Base-by-base conservation (phyloP, 805 yeast species). In the Kazachstania bromeliacearum region DNA sequence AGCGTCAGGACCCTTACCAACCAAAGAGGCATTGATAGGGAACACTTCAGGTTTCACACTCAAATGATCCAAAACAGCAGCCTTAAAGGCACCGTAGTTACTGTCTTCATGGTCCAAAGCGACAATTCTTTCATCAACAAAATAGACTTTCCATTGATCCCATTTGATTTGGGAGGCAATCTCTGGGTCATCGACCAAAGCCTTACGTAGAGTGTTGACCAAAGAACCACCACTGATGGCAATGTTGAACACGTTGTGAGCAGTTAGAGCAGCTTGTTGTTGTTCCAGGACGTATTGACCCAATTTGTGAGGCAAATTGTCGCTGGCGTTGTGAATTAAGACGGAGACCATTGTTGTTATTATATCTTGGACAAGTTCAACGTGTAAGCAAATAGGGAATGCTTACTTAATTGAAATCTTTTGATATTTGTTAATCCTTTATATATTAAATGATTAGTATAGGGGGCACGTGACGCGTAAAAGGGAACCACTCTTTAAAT, bases 211-310 rank as follows among this genome's bases (percentile, higher is more conserved):
- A 2, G 78, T 85, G 47, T 80, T 78, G 20, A 88, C 85, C 48
- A 87, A 68, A 7, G 95, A 84, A 2, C 97, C 97, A 28, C 97
- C 97, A 40, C 92, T 79, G 33, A 88, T 71, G 9, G 95, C 96
- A 41, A 88, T 67, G 45, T 72, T 74, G 63, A 88, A 88, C 18
- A 58, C 55, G 29, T 64, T 17, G 8, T 30, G 17, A 2, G 41
- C 60, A 17, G 45, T 38, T 37, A 87, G 64, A 3, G 78, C 80
- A 29, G 64, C 60, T 46, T 80, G 66, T 60, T 87, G 96, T 36
- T 69, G 56, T 34, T 68, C 59, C 19, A 85, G 51, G 31, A 85
- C 66, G 50, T 72, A 73, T 35, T 67, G 60, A 7, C 85, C 95
- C 24, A 85, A 76, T 3, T 79, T 69, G 15, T 61, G 55, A 44